Evolutionary conservation across 371 early-diverging fungal species (phyloP), one percentile per base, ranked within the genome.

Genomic region (Thermomucor indicae-seudaticae): DNA sequence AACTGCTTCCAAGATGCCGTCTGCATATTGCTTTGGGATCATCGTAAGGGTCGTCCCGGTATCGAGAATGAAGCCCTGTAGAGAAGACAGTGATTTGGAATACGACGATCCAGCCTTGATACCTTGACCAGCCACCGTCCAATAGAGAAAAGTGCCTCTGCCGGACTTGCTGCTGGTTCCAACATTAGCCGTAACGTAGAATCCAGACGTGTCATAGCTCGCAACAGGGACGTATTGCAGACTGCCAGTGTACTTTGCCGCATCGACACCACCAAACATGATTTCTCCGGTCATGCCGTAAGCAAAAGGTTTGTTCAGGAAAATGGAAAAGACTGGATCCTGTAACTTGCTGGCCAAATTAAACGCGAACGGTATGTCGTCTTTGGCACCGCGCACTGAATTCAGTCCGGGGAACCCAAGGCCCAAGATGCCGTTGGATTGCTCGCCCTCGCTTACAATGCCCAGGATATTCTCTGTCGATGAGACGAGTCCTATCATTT

Each of bases 1-100:
- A 6, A 62, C 16, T 2, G 55, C 53, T 10, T 20, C 40, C 1
- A 61, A 12, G 11, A 59, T 57, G 25, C 39, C 46, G 25, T 61
- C 58, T 0, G 54, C 58, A 17, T 47, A 40, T 0, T 42, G 35
- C 35, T 46, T 40, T 12, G 60, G 62, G 1, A 58, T 25, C 42
- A 59, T 59, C 17, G 56, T 60, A 6, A 64, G 49, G 0, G 69
- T 64, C 10, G 69, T 62, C 20, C 69, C 69, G 5, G 65, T 64
- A 22, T 69, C 65, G 16, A 64, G 53, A 5, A 61, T 48, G n/a
- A 61, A 48, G 1, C 50, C 51, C 29, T 51, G 47, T 24, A 55
- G 11, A 6, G 25, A 22, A 8, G 44, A 28, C 5, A 53, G 41
- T 14, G 44, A 32, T 14, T 30, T 23, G 20, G 23, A 7, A 37